Evolutionary conservation across 2,329 filamentous ascomycete species (phyloP).

Genomic region (Emergomyces orientalis): DNA sequence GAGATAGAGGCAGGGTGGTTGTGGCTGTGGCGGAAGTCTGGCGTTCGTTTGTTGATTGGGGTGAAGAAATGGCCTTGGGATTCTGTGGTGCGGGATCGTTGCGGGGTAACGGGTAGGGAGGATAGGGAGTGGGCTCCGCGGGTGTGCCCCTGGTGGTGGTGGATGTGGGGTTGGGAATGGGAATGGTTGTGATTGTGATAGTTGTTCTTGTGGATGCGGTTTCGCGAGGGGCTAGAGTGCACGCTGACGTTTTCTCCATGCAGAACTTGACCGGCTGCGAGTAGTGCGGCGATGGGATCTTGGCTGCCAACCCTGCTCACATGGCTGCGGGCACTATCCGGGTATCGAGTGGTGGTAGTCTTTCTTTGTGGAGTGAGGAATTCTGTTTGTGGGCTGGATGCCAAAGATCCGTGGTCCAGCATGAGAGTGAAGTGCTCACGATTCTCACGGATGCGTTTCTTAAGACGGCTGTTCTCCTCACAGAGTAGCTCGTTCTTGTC

Average conservation of each 20-base stretch:
- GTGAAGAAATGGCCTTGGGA: slow-evolving; percentile 49
- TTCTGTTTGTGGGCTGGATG: slow-evolving; percentile 49
- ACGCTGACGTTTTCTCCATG: slow-evolving; percentile 68
- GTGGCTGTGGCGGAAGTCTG: slow-evolving; percentile 45
- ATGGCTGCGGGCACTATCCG: slow-evolving; percentile 32
- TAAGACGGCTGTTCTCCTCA: slow-evolving; percentile 68
- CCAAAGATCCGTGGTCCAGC: slow-evolving; percentile 61
- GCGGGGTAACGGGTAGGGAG: slow-evolving; percentile 70
- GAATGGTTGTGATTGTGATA: background rate
- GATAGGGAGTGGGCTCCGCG: slow-evolving; percentile 76
- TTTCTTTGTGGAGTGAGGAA: slow-evolving; percentile 38
- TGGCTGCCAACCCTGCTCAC: slow-evolving; percentile 46
- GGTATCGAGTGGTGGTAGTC: slow-evolving; percentile 30
- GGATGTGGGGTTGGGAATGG: slow-evolving; percentile 5
- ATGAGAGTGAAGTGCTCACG: slow-evolving; percentile 75
- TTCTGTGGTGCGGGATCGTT: slow-evolving; percentile 43
- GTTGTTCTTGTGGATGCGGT: slow-evolving; percentile 36
- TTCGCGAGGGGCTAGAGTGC: slow-evolving; percentile 57
- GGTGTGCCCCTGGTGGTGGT: slow-evolving; percentile 51
- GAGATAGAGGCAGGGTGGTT: slow-evolving; percentile 26
- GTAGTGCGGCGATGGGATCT: slow-evolving; percentile 64
- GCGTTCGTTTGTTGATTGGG: slow-evolving; percentile 50
- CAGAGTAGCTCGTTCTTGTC: slow-evolving; percentile 59
- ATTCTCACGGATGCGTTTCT: slow-evolving; percentile 80
- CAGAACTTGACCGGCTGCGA: slow-evolving; percentile 64